These are phyloP conservation scores for Gossypium rotundifolium DNA, from an alignment of 345 rosid genomes.

Conservation along the genomic window DNA sequence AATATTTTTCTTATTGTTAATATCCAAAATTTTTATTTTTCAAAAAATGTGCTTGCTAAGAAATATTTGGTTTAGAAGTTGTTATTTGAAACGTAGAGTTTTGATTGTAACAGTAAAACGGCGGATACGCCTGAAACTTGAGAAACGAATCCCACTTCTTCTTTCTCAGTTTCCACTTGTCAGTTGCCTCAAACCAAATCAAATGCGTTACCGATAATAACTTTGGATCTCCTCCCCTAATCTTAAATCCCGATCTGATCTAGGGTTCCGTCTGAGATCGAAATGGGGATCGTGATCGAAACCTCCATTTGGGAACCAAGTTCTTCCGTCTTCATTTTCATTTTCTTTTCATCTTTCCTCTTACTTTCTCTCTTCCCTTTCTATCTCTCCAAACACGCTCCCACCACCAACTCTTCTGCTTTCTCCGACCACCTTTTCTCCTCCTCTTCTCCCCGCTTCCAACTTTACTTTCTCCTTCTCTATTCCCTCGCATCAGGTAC, in stretches of 20 bases:
- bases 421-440: constrained; percentile 43
- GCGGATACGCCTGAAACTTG: neutral
- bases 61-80: too few relatives aligned
- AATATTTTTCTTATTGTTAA: too few relatives aligned
- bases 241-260: neutral
- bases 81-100: neutral
- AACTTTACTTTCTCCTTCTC: constrained; percentile 56
- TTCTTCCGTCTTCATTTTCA: constrained; percentile 45
- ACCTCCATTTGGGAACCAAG: constrained; percentile 68
- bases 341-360: constrained; percentile 46
- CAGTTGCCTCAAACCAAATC: neutral
- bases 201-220: neutral
- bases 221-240: neutral
- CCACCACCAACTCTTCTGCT: constrained; percentile 24
- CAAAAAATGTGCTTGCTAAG: too few relatives aligned
- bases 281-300: constrained; percentile 67
- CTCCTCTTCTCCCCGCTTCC: constrained; percentile 47
- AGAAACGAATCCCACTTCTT: neutral
- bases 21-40: too few relatives aligned
- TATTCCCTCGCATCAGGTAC: constrained; percentile 77
- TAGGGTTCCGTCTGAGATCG: constrained; percentile 11
- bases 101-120: neutral
- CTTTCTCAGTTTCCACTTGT: neutral
- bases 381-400: constrained; percentile 25
- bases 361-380: constrained; percentile 49